Evolutionary conservation across 108 stramenopile genomes (phyloP).

Genomic region (Fragilariopsis cylindrus): DNA sequence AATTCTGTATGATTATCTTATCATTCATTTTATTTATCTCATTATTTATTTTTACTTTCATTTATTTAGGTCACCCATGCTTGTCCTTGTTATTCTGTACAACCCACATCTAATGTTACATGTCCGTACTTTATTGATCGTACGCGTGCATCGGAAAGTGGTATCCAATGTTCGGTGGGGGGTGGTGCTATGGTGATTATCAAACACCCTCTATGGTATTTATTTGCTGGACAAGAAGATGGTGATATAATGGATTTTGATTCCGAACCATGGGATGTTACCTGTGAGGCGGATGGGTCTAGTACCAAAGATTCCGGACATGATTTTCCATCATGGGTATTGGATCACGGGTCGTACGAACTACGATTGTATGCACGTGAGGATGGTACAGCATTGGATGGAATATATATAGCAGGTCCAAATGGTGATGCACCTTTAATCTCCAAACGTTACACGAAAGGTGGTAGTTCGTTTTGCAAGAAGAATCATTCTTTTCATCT

Average conservation of each 20-base stretch:
- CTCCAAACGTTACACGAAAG: neutral
- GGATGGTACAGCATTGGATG: conserved; percentile 22
- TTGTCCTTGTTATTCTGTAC: conserved; percentile 5
- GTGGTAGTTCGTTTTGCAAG: neutral
- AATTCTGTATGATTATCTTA: no score
- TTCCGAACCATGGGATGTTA: conserved; percentile 23
- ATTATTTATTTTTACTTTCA: no score
- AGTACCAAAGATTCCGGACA: conserved; percentile 9
- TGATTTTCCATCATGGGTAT: conserved; percentile 16
- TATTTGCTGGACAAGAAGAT: conserved; percentile 15
- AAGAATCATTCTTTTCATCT: no score
- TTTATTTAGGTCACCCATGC: conserved; percentile 3
- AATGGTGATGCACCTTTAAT: neutral
- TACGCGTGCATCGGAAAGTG: conserved; percentile 3
- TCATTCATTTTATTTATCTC: no score
- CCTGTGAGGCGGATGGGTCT: conserved; percentile 13
- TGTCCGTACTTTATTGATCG: conserved; percentile 17
- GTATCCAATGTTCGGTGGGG: conserved; percentile 14
- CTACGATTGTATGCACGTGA: conserved; percentile 21
- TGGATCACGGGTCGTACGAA: neutral
- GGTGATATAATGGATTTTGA: conserved; percentile 17
- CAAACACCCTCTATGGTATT: conserved; percentile 12
- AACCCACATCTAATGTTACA: neutral
- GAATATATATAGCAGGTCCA: conserved; percentile 17
- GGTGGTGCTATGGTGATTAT: neutral